Evolutionary conservation across 2,329 filamentous ascomycete species (phyloP).

Genomic region (Talaromyces islandicus): DNA sequence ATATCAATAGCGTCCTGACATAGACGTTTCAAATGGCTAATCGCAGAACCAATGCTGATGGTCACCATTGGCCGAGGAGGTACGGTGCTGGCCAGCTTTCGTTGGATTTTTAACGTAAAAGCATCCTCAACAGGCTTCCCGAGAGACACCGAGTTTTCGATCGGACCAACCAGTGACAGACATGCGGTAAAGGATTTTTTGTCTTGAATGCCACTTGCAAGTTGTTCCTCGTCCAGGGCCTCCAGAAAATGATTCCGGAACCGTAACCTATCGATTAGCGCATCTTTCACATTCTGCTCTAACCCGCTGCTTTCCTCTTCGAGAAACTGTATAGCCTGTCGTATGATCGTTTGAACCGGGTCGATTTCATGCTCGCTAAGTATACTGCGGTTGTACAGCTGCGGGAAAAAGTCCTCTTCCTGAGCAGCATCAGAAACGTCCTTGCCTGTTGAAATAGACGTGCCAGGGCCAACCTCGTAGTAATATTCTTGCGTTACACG

Average conservation of each 20-base stretch:
- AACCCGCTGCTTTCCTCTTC: conserved; percentile 27
- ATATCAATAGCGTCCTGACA: conserved; percentile 67
- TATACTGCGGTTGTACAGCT: conserved; percentile 77
- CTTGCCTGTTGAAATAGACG: not conserved
- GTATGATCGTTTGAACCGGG: conserved; percentile 51
- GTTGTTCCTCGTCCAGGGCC: conserved; percentile 32
- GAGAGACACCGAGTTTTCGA: conserved; percentile 57
- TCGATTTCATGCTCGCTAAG: conserved; percentile 57
- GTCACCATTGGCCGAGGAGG: conserved; percentile 86
- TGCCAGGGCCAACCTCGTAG: conserved; percentile 62
- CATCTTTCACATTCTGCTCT: conserved; percentile 38
- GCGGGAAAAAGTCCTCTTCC: conserved; percentile 96
- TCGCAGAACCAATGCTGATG: conserved; percentile 65
- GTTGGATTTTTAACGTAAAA: conserved; percentile 85
- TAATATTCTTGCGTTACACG: conserved; percentile 77
- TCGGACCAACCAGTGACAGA: conserved; percentile 42
- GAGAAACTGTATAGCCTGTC: conserved; percentile 51
- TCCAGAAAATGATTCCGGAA: conserved; percentile 53
- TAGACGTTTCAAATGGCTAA: conserved; percentile 62
- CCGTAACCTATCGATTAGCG: conserved; percentile 59
- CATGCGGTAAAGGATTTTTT: conserved; percentile 26
- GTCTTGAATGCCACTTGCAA: conserved; percentile 24
- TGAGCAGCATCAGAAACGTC: conserved; percentile 30
- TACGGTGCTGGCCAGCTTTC: conserved; percentile 87
- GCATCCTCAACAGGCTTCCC: conserved; percentile 65